Conservation (phyloP, 768 basidiomycete genomes). For the Asterophora parasitica region DNA sequence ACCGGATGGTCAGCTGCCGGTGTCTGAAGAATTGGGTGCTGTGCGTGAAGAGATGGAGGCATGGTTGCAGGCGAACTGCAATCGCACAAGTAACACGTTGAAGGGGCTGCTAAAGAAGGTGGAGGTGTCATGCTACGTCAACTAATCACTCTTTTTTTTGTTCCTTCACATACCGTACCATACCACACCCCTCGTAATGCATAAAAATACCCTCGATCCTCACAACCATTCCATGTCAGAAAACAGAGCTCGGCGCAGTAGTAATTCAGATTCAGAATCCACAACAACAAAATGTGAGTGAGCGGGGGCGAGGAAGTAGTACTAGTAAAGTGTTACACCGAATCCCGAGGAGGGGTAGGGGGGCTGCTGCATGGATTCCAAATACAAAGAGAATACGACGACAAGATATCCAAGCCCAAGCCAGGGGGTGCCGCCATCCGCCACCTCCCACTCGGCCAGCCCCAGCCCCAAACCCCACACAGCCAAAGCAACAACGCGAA, state of each 20-base stretch:
- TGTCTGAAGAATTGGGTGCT: constrained; percentile 59
- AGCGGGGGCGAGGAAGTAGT: no score
- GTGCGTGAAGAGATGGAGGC: constrained; percentile 79
- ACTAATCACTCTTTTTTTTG: constrained; percentile 13
- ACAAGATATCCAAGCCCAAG: constrained; percentile 19
- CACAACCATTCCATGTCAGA: constrained; percentile 6
- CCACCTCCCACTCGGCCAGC: constrained; percentile 8
- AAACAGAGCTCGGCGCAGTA: constrained; percentile 23
- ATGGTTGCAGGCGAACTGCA: constrained; percentile 86
- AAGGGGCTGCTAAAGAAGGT: constrained; percentile 84
- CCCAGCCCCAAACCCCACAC: constrained; percentile 1
- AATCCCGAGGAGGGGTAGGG: constrained; percentile 10
- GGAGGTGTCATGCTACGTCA: constrained; percentile 47
- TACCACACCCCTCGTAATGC: no score
- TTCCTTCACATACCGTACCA: neutral
- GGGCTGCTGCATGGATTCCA: constrained; percentile 16
- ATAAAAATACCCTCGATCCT: no score
- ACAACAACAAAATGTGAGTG: constrained; percentile 29
- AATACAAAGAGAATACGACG: constrained; percentile 12
- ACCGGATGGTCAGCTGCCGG: constrained; percentile 58
- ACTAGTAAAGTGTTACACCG: constrained; percentile 12
- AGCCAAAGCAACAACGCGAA: constrained; percentile 3
- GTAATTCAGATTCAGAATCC: constrained; percentile 34
- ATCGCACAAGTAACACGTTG: constrained; percentile 74
- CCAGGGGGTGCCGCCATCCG: neutral